Base-by-base conservation (phyloP, 2,329 filamentous ascomycete genomes). In the Aspergillus sp. region DNA sequence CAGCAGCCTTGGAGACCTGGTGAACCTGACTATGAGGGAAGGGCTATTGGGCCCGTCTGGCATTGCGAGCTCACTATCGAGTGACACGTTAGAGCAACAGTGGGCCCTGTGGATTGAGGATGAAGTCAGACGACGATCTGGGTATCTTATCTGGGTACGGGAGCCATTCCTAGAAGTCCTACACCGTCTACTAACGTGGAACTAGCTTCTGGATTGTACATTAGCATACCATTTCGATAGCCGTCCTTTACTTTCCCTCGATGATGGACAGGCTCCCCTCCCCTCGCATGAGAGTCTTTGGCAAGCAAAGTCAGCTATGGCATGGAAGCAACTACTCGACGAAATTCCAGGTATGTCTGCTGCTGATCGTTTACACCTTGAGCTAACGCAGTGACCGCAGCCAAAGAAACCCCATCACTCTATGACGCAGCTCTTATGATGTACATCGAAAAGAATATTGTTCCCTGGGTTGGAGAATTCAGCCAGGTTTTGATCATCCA, bases 401-500 rank as follows among this genome's bases (percentile, higher is more conserved):
- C 46, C 23, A 38, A 52, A 59, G 65, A 61, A 49, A 68, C 64
- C 20, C 61, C 67, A 14, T 74, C 74, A 16, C 68, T 79, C 3
- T 68, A 70, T 32, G 64, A 71, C 42, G 75, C 76, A 1, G 64
- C 79, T 11, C 71, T 79, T 46, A 69, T 70, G 3, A 58, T 80
- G 2, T 81, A 80, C 58, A 71, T 79, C 19, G 76, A 80, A 56
- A 81, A 81, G 58, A 67, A 64, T 32, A 61, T 81, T 5, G 67
- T 75, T 9, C 59, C 69, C 1, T 69, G 68, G 14, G 72, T 76
- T 31, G 76, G 78, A 16, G 78, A 81, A 40, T 78, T 81, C 52
- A 75, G 76, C 31, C 73, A 78, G 10, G 70, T 76, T 20, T 63
- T 82, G 7, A 68, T 79, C 16, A 72, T 81, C 20, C 78, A 80